Conservation (phyloP, 768 basidiomycete species). For the Russula griseocarnosa region DNA sequence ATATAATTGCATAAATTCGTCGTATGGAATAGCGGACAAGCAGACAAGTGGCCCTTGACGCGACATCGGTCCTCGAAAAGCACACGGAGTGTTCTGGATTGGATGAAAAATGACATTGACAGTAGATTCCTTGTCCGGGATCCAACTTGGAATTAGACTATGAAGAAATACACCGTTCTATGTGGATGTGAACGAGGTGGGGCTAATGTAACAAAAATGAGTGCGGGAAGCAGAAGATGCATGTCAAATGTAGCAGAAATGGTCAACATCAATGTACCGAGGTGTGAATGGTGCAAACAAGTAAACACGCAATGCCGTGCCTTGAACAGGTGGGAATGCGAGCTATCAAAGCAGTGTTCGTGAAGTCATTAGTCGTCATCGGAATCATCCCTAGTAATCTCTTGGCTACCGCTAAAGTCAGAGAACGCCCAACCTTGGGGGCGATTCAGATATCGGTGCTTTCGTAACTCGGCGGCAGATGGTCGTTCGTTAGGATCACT, state of each 20-base stretch:
- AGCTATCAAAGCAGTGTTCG: constrained; percentile 19
- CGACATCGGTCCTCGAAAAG: neutral
- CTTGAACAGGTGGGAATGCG: constrained; percentile 9
- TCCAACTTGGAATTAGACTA: constrained; percentile 21
- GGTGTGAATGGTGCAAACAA: constrained; percentile 9
- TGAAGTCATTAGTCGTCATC: constrained; percentile 27
- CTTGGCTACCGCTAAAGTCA: constrained; percentile 44
- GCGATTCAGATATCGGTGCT: constrained; percentile 73
- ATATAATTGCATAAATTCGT: neutral
- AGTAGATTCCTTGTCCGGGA: neutral
- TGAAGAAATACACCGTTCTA: constrained; percentile 26
- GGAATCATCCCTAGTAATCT: constrained; percentile 13
- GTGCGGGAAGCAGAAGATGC: constrained; percentile 26
- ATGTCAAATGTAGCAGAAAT: constrained; percentile 28
- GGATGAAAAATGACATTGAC: neutral
- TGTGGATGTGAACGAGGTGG: constrained; percentile 21
- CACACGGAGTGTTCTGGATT: neutral
- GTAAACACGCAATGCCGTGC: constrained; percentile 10
- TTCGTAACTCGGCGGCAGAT: constrained; percentile 69
- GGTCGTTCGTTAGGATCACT: constrained; percentile 86
- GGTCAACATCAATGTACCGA: constrained; percentile 19
- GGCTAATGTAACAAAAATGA: constrained; percentile 28
- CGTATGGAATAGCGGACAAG: neutral
- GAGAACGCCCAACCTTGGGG: constrained; percentile 73
- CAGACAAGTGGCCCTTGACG: neutral